phyloP scores from a whole-genome alignment of 2,329 filamentous ascomycete genomes.

The Endoconidiophora laricicola region DNA sequence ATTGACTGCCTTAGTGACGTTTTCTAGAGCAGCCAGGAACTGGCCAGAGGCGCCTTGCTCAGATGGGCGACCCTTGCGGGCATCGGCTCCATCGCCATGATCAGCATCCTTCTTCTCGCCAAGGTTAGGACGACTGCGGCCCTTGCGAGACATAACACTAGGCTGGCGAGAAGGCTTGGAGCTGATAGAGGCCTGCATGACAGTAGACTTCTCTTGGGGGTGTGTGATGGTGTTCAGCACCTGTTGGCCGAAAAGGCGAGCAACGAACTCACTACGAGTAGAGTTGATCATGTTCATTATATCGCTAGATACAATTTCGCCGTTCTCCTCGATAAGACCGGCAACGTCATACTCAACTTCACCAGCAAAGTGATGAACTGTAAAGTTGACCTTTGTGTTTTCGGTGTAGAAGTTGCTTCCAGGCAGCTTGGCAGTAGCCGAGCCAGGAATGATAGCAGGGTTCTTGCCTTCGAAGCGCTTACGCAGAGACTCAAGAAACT shows the following conservation, averaged over 20 bases:
- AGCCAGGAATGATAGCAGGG: slow-evolving; percentile 65
- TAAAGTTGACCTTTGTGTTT: slow-evolving; percentile 66
- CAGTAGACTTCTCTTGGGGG: slow-evolving; percentile 73
- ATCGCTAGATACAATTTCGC: slow-evolving; percentile 88
- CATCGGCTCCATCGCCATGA: slow-evolving; percentile 28
- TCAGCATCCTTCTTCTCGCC: slow-evolving; percentile 18
- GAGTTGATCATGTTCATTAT: slow-evolving; percentile 84
- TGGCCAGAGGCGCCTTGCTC: slow-evolving; percentile 85
- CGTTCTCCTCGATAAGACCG: slow-evolving; percentile 84
- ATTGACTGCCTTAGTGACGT: slow-evolving; percentile 73
- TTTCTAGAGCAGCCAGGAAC: slow-evolving; percentile 76
- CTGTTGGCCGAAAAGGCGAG: slow-evolving; percentile 88
- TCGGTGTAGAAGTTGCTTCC: slow-evolving; percentile 82
- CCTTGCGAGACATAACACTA: slow-evolving; percentile 73
- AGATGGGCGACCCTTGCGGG: slow-evolving; percentile 25
- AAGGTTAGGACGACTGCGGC: slow-evolving; percentile 21
- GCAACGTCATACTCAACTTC: slow-evolving; percentile 88
- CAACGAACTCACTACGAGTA: slow-evolving; percentile 76
- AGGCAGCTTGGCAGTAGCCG: slow-evolving; percentile 57
- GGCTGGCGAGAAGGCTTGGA: slow-evolving; percentile 87
- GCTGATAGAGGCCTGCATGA: slow-evolving; percentile 91
- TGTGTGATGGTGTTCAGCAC: slow-evolving; percentile 86
- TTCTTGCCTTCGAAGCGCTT: slow-evolving; percentile 95
- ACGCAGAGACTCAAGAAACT: slow-evolving; percentile 76
- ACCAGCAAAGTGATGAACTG: slow-evolving; percentile 86